A percentile compares a stretch with the other conserved stretches of the same genome.
phyloP scores from a whole-genome alignment of 106 monocot genomes.

The Gastrodia elata region DNA sequence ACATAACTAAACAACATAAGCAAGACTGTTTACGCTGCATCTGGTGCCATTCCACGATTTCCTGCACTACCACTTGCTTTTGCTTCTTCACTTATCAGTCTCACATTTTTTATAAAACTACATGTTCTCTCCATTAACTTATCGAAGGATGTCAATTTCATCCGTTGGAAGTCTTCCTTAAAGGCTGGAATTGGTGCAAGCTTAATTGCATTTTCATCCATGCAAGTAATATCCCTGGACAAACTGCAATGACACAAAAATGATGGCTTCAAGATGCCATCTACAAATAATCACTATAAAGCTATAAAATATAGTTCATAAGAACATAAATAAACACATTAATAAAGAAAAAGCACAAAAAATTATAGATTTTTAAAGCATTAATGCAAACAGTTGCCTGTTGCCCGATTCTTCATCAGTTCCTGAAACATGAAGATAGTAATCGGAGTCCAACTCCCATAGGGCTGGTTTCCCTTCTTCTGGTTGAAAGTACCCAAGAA shows the following conservation, averaged over 20 bases:
- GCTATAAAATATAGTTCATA: background rate
- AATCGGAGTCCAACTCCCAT: conserved; percentile 97
- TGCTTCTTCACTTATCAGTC: conserved; percentile 31
- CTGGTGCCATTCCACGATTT: conserved; percentile 81
- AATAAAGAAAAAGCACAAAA: background rate
- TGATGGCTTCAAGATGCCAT: background rate
- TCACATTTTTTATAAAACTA: conserved; percentile 76
- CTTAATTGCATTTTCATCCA: conserved; percentile 18
- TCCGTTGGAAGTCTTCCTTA: conserved; percentile 70
- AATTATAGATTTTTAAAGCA: background rate
- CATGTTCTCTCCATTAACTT: conserved; percentile 75
- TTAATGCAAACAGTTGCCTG: conserved; percentile 20
- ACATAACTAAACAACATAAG: background rate
- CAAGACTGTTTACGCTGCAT: conserved; percentile 69
- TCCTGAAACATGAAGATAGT: conserved; percentile 92
- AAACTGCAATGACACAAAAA: conserved; percentile 29
- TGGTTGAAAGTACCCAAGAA: conserved; percentile 91
- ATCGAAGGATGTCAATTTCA: conserved; percentile 88
- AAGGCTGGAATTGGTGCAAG: conserved; percentile 76
- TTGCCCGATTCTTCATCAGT: conserved; percentile 39
- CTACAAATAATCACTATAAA: background rate
- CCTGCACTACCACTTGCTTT: conserved; percentile 38
- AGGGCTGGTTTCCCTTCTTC: conserved; percentile 97
- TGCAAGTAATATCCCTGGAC: conserved; percentile 7
- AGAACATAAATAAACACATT: background rate